Conservation (phyloP, 2,329 filamentous ascomycete genomes). For the Neofusicoccum laricinum region DNA sequence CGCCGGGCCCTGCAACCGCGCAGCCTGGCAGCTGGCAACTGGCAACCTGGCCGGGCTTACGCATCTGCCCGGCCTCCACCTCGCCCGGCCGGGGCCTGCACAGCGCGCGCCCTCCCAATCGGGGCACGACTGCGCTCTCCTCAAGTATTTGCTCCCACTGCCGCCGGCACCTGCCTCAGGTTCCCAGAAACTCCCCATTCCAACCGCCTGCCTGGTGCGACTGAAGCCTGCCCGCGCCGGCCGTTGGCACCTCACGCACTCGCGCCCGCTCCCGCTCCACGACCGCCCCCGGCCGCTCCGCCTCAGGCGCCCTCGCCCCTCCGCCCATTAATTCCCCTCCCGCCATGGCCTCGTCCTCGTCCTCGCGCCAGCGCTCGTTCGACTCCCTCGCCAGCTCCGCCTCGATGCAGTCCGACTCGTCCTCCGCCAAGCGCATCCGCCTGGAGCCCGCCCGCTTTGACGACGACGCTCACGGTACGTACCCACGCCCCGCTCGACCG, state of each 20-base stretch:
- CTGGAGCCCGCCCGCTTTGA: conserved; percentile 16
- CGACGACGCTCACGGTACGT: conserved; percentile 16
- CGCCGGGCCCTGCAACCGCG: no score
- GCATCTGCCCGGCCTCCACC: neutral
- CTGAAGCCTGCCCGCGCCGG: conserved; percentile 1
- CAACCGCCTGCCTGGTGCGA: neutral
- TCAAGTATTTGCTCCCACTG: neutral
- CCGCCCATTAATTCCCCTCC: neutral
- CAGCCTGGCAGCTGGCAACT: no score
- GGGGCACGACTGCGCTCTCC: neutral
- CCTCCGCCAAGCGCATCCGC: conserved; percentile 17
- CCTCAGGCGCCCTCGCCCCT: neutral
- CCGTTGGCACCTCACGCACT: neutral
- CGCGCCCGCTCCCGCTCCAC: neutral
- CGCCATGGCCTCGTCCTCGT: conserved; percentile 15
- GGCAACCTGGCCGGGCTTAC: conserved; percentile 3
- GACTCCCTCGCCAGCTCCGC: conserved; percentile 16
- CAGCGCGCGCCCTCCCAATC: neutral
- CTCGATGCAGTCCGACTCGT: conserved; percentile 10
- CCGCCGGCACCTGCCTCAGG: neutral
- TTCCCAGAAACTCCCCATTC: neutral
- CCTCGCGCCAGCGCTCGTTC: conserved; percentile 15
- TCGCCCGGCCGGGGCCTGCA: neutral
- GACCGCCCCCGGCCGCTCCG: neutral
- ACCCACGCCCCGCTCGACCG: neutral